Base-by-base conservation (phyloP, 2,329 filamentous ascomycete species). In the Ophiostoma sp. region DNA sequence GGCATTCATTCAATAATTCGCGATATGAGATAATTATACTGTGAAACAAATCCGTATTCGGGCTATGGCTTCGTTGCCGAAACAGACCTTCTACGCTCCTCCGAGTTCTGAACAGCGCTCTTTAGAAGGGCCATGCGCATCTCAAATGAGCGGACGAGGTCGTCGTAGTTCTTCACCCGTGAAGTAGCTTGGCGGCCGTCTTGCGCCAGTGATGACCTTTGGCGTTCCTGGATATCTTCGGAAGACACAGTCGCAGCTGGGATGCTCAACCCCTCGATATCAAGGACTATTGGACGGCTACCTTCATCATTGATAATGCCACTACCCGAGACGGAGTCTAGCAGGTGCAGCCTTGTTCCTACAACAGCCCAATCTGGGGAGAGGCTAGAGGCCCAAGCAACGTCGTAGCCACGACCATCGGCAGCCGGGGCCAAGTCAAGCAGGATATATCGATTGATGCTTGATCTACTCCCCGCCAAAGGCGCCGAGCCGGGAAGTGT, bases 301-400 rank as follows among this genome's bases (percentile, higher is more conserved):
- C n/a, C 73, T 65, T 73, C 72, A 54, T 71, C 74, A 72, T 70
- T 35, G 7, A 39, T 41, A 39, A 39, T 17, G 36, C n/a, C 62
- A 23, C 62, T 39, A n/a, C 8, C 35, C 8, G 35, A 39, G 8
- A 23, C 66, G 20, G 68, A 79, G 68, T 80, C 80, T 74, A 83
- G 82, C 67, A 79, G 82, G 27, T 79, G 79, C 62, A 87, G 76
- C 68, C 78, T 79, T 17, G 83, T 79, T 64, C 79, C 79, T 1
- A 83, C 83, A 64, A 87, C 81, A 66, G 87, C 86, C 89, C 94
- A 98, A 67, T 90, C 86, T 0, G 89, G 81, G 10, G 87, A 90
- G 15, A 97, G 81, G 72, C 90, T 93, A 60, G 90, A 87, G 1
- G 91, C 90, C 70, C 87, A 87, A 0, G 86, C 81, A 0, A 98